phyloP scores from a whole-genome alignment of 129 eudicot genomes.

The Artemisia tridentata region DNA sequence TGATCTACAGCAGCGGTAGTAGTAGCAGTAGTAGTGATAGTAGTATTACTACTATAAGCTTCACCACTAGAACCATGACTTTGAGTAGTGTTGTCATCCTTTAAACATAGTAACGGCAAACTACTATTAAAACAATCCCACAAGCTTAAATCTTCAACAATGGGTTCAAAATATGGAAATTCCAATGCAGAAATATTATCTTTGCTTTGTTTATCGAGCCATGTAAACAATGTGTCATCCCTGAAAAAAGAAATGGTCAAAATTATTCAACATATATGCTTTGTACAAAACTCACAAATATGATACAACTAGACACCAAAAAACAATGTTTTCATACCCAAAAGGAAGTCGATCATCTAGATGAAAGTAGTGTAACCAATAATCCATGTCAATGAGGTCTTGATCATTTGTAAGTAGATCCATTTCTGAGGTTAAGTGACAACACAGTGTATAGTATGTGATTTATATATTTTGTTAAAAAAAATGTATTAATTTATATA shows the following conservation, averaged over 20 bases:
- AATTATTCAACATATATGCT: not conserved
- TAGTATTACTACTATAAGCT: not conserved
- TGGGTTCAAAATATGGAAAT: conserved; percentile 22
- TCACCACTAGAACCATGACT: not conserved
- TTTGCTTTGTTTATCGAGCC: not conserved
- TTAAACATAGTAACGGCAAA: conserved; percentile 4
- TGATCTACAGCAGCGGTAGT: not conserved
- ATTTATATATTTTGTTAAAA: not conserved
- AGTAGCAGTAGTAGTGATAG: not conserved
- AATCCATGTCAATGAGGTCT: not conserved
- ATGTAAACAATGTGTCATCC: not conserved
- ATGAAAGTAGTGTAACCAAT: conserved; percentile 10
- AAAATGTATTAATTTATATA: too few species aligned
- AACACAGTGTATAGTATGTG: not conserved
- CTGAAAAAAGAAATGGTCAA: not conserved
- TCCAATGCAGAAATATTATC: not conserved
- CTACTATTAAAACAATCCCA: conserved; percentile 7
- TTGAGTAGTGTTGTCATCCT: not conserved
- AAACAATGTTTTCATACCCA: not conserved
- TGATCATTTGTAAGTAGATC: conserved; percentile 23
- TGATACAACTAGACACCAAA: not conserved
- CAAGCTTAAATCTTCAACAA: conserved; percentile 21
- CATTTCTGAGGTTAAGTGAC: not conserved
- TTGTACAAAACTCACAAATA: not conserved
- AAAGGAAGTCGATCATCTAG: conserved; percentile 7